Percentiles rank a stretch among this genome's conserved stretches.
Conservation (phyloP, 2,329 filamentous ascomycete species). For the Calonectria pseudoreteaudii region DNA sequence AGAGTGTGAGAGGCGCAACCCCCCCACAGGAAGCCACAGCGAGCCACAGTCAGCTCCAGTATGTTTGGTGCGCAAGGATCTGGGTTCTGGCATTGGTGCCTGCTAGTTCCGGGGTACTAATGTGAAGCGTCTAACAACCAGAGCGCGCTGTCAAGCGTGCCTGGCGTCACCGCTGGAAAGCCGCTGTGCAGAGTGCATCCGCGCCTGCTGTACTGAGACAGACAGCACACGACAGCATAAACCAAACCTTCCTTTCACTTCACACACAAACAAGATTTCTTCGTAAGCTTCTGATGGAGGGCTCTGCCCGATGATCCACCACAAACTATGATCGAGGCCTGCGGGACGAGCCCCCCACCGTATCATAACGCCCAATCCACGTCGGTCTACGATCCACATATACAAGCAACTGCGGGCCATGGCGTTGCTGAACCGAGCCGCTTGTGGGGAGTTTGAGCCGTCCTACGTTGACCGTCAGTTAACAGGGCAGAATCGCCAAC, state of each 20-base stretch:
- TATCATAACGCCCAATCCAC: conserved; percentile 5
- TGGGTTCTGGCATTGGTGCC: background rate
- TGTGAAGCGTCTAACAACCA: background rate
- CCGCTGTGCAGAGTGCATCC: background rate
- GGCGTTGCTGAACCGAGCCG: conserved; percentile 6
- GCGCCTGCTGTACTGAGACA: background rate
- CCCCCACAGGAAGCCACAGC: background rate
- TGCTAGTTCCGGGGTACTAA: conserved; percentile 11
- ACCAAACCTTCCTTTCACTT: background rate
- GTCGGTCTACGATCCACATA: conserved; percentile 14
- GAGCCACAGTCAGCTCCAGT: background rate
- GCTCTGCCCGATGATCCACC: conserved; percentile 10
- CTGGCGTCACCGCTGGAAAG: conserved; percentile 1
- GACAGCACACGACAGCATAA: background rate
- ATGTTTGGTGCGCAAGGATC: background rate
- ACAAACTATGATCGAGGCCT: conserved; percentile 14
- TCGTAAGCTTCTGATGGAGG: conserved; percentile 8
- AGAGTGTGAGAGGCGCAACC: background rate
- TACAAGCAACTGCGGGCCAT: background rate
- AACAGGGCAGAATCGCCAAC: background rate
- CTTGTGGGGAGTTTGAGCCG: conserved; percentile 1
- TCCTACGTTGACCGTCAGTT: conserved; percentile 3
- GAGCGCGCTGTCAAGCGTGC: background rate
- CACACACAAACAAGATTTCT: background rate
- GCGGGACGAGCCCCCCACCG: conserved; percentile 12